Evolutionary conservation across 768 basidiomycete genomes (phyloP).

Genomic region (Rickenella mellea): DNA sequence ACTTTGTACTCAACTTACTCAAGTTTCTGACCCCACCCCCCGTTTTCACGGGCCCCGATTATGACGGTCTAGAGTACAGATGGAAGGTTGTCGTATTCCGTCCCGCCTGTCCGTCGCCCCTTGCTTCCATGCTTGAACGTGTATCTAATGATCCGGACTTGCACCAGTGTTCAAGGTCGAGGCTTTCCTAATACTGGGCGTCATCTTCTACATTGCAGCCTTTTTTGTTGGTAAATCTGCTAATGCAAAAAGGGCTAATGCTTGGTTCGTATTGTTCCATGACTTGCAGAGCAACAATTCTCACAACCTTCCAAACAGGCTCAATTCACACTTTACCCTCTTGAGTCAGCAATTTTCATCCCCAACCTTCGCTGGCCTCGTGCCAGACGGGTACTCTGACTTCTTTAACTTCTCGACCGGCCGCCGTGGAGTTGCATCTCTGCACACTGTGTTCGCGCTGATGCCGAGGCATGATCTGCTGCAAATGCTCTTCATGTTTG

Average conservation of each 20-base stretch:
- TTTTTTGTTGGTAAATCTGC: conserved; percentile 49
- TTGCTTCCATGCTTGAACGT: not conserved
- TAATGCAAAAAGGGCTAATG: conserved; percentile 53
- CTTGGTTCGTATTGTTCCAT: conserved; percentile 43
- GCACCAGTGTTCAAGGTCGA: conserved; percentile 60
- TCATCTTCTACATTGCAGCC: conserved; percentile 48
- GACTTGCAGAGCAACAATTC: not conserved
- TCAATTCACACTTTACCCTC: conserved; percentile 46
- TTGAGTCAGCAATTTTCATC: conserved; percentile 68
- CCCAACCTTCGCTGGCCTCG: conserved; percentile 46
- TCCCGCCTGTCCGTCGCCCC: conserved; percentile 52
- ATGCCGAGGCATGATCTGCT: conserved; percentile 79
- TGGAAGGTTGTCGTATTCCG: conserved; percentile 76
- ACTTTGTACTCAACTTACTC: conserved; percentile 12
- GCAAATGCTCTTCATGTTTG: conserved; percentile 52
- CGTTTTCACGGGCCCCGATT: conserved; percentile 42
- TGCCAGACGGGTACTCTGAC: conserved; percentile 65
- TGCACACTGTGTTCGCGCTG: conserved; percentile 74
- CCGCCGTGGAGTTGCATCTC: conserved; percentile 60
- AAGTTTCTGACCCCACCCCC: conserved; percentile 46
- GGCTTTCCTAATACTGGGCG: conserved; percentile 37
- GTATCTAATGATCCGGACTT: conserved; percentile 4
- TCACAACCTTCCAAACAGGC: conserved; percentile 30
- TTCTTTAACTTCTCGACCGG: conserved; percentile 86
- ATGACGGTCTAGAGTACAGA: conserved; percentile 63